Base-by-base conservation (phyloP, 2,329 filamentous ascomycete species). In the Colletotrichum somersetense region DNA sequence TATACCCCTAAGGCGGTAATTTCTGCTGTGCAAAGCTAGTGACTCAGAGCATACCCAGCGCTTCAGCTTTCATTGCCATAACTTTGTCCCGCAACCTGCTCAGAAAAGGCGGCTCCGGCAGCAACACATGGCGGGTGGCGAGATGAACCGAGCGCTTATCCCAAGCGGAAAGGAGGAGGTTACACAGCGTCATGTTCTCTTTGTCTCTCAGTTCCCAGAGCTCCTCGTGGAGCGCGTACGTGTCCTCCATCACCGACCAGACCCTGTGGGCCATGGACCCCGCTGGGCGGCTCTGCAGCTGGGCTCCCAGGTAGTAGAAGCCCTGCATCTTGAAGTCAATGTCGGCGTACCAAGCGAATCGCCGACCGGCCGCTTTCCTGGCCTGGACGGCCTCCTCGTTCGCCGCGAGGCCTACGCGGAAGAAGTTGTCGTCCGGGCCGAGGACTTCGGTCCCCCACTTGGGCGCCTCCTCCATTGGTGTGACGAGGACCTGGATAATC, bases 321-420 rank as follows among this genome's bases (percentile, higher is more conserved):
- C 89, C 79, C 66, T 89, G 88, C 58, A 86, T 78, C 74, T 89
- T 87, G 77, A 90, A 88, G 75, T 88, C 85, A 30, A 81, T 79
- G 70, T 84, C 83, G 75, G 85, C 81, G 74, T 86, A 89, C 88
- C 88, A 90, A 16, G 86, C 75, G 76, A 89, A 90, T 2, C 86
- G 30, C 1, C 2, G 59, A 2, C 59, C 59, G 16, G 50, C n/a
- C 2, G 30, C 30, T 18, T 33, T 50, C 59, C 48, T 33, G 0
- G 33, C 16, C 0, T 35, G 35, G 2, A 56, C 50, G 11, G 38
- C 20, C 14, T 57, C 40, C 40, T 64, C 66, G 10, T 26, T 33
- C 8, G 30, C 59, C 6, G 78, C 72, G 18, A 79, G 75, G 0
- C 79, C 80, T 0, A 80, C 76, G 20, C 82, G 81, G 5, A 86